These are phyloP conservation scores for Trichothecium sympodiale DNA, from an alignment of 2,329 filamentous ascomycete species.

Conservation along the genomic window DNA sequence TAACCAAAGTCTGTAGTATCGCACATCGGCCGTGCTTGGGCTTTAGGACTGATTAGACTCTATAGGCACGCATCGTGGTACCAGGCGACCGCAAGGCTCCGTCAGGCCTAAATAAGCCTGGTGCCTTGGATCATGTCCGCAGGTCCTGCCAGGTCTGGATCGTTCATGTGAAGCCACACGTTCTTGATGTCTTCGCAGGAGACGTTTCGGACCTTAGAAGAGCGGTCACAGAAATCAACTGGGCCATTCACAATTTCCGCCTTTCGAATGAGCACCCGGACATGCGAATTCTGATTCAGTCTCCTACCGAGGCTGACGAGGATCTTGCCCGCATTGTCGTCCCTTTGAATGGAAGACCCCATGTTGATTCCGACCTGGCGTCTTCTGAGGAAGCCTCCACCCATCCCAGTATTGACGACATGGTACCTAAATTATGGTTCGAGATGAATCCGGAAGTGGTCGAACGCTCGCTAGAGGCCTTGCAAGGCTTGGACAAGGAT, in stretches of 20 bases:
- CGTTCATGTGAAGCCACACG: slow-evolving; percentile 9
- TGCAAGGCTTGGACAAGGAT: slow-evolving; percentile 13
- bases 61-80: slow-evolving; percentile 15
- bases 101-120: slow-evolving; percentile 11
- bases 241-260: slow-evolving; percentile 20
- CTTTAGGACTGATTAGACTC: too few species aligned
- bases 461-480: slow-evolving; percentile 6
- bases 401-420: too few species aligned
- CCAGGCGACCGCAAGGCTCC: slow-evolving; percentile 17
- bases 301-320: slow-evolving; percentile 6
- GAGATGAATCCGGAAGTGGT: too few species aligned
- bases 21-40: too few species aligned
- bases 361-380: slow-evolving; percentile 3
- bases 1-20: too few species aligned
- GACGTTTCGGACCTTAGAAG: slow-evolving; percentile 13
- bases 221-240: slow-evolving; percentile 17
- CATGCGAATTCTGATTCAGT: slow-evolving; percentile 17
- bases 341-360: too few species aligned
- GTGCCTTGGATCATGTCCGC: slow-evolving; percentile 16
- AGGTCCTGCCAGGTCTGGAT: slow-evolving; percentile 20
- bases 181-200: slow-evolving; percentile 15
- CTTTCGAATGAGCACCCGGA: slow-evolving; percentile 13
- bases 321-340: slow-evolving; percentile 2
- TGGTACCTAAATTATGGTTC: too few species aligned
- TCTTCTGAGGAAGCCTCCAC: not conserved